Percentiles rank a stretch among this genome's conserved stretches.
These are phyloP conservation scores for Pythium scleroteichum DNA, from an alignment of 352 stramenopile genomes.

Conservation along the genomic window DNA sequence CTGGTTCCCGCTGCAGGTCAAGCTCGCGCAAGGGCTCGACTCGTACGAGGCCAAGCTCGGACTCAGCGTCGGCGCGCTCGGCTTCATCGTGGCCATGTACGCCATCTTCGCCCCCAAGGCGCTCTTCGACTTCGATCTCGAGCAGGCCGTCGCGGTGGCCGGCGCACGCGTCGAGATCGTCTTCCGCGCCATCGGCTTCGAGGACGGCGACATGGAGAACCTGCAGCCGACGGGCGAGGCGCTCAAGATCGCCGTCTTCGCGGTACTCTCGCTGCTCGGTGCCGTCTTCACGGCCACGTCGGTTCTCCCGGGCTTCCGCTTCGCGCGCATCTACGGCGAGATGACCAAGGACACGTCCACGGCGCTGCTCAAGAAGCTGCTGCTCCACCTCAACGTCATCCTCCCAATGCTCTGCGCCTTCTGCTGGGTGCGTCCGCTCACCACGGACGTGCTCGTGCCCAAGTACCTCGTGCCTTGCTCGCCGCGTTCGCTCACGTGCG, in stretches of 20 bases:
- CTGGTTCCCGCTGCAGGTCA: slow-evolving; percentile 77
- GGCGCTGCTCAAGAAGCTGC: slow-evolving; percentile 35
- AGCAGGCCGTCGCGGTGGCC: slow-evolving; percentile 40
- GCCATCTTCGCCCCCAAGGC: slow-evolving; percentile 57
- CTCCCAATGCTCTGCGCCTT: slow-evolving; percentile 53
- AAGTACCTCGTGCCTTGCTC: slow-evolving; percentile 49
- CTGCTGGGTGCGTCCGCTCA: slow-evolving; percentile 61
- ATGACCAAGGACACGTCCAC: slow-evolving; percentile 52
- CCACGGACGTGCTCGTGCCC: slow-evolving; percentile 49
- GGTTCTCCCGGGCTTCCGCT: slow-evolving; percentile 75
- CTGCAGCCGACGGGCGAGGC: slow-evolving; percentile 26
- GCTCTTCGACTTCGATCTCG: slow-evolving; percentile 71
- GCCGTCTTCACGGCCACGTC: slow-evolving; percentile 61
- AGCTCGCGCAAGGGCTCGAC: slow-evolving; percentile 58
- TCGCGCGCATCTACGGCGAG: slow-evolving; percentile 77
- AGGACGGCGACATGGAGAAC: slow-evolving; percentile 57
- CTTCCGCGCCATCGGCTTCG: slow-evolving; percentile 57
- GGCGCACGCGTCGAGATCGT: slow-evolving; percentile 49
- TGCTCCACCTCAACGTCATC: slow-evolving; percentile 75
- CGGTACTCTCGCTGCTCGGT: slow-evolving; percentile 38
- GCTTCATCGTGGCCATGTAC: slow-evolving; percentile 61
- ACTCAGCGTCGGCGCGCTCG: slow-evolving; percentile 51
- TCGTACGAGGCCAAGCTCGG: slow-evolving; percentile 67
- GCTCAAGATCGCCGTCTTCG: slow-evolving; percentile 35
- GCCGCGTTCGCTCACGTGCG: slow-evolving; percentile 39